Base-by-base conservation (phyloP, 2,329 filamentous ascomycete genomes). In the Epichloe typhina region DNA sequence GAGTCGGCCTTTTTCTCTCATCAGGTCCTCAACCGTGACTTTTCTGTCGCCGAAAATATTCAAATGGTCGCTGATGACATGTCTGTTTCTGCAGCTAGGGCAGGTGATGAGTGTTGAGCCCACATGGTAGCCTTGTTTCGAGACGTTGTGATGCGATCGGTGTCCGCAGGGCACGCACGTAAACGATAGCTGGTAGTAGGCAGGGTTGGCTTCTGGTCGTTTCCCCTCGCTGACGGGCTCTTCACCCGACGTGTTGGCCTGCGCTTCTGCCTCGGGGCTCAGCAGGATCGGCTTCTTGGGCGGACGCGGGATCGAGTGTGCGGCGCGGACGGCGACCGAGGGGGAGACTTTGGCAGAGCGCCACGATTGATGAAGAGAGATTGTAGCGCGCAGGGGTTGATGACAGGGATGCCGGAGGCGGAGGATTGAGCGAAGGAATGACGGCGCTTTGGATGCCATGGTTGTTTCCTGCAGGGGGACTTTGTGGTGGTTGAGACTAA, bases 101-200 rank as follows among this genome's bases (percentile, higher is more conserved):
- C 93, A 98, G 36, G 84, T 84, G 56, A 97, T 90, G 52, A 98
- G 73, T 4, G 93, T 84, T 1, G 88, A 91, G 37, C 93, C 93
- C 55, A 83, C 76, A 68, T 97, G 90, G 65, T 98, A 98, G 35
- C 88, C 93, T 64, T 97, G 93, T 68, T 97, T 96, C 33, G 88
- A 88, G 59, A 98, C 75, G 47, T 78, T 78, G 69, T 98, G 94
- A 12, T 82, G 77, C n/a, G 88, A 94, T 52, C 90, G 84, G 37
- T 78, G 72, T 44, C 76, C 73, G 70, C 93, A 98, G 35, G 87
- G 88, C 53, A 86, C 83, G 76, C 93, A 98, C 58, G 93, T 98
- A 66, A 98, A 96, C 47, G 83, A 86, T 56, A 98, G 76, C 58
- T 88, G 77, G 69, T 97, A 98, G 52, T 86, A 80, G 1, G 88